Conservation (phyloP, 2,329 filamentous ascomycete species). For the Ophioceras dolichostomum region DNA sequence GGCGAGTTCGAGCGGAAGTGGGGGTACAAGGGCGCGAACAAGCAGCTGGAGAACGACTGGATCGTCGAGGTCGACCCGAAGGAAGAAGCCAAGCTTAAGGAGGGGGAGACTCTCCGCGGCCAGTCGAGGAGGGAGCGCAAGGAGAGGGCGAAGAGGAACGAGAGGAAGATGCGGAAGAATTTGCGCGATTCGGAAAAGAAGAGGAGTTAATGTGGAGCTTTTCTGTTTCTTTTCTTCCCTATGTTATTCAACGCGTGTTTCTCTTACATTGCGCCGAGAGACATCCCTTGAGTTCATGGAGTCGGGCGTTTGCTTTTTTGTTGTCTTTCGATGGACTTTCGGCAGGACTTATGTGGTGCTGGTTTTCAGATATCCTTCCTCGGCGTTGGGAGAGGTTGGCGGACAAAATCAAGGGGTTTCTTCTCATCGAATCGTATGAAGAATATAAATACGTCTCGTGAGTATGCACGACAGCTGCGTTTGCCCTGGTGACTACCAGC, state of each 20-base stretch:
- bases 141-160: constrained; percentile 60
- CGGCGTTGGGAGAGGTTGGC: too few species aligned
- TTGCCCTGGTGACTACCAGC: too few species aligned
- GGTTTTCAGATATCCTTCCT: too few species aligned
- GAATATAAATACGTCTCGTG: too few species aligned
- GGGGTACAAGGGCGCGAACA: constrained; percentile 88
- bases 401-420: too few species aligned
- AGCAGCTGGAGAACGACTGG: constrained; percentile 74
- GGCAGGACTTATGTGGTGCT: too few species aligned
- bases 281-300: background rate
- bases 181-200: constrained; percentile 29
- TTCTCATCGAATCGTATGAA: too few species aligned
- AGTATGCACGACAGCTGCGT: too few species aligned
- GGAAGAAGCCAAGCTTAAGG: constrained; percentile 50
- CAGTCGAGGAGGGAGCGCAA: constrained; percentile 52
- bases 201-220: background rate
- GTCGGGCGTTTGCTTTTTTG: too few species aligned
- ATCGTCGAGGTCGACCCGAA: constrained; percentile 82
- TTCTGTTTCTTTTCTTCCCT: background rate
- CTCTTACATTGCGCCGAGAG: too few species aligned
- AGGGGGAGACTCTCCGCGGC: constrained; percentile 47
- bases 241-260: too few species aligned
- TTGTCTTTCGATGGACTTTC: too few species aligned
- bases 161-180: constrained; percentile 58
- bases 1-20: constrained; percentile 90